These are phyloP conservation scores for Trametes punicea DNA, from an alignment of 768 basidiomycete genomes.

Conservation along the genomic window DNA sequence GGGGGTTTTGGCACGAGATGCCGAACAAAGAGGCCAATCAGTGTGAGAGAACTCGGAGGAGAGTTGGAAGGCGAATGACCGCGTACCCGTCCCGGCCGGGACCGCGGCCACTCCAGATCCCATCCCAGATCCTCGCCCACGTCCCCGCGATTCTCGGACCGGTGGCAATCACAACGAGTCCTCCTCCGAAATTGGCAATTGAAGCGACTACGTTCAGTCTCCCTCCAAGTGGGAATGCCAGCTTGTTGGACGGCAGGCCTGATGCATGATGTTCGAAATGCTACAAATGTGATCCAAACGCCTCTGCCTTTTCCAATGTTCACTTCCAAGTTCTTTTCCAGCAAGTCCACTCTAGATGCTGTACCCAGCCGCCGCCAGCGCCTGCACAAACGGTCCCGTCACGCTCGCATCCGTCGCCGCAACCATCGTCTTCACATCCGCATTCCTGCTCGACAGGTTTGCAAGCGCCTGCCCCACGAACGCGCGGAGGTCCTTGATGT, in stretches of 20 bases:
- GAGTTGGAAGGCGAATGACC: background rate
- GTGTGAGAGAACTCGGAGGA: background rate
- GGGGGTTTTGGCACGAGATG: no score
- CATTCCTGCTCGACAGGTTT: constrained; percentile 16
- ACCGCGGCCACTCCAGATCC: background rate
- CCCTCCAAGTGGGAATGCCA: no score
- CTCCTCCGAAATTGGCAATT: no score
- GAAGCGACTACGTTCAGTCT: no score
- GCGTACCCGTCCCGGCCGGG: background rate
- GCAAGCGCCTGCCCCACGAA: constrained; percentile 27
- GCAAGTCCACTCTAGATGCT: background rate
- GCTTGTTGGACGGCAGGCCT: no score
- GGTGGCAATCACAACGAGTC: no score
- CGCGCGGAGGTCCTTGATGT: constrained; percentile 28
- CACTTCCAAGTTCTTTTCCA: background rate
- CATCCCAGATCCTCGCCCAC: background rate
- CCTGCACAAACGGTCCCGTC: constrained; percentile 23
- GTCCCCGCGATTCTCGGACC: background rate
- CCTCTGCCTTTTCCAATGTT: background rate
- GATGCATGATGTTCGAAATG: constrained; percentile 5
- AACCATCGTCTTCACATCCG: constrained; percentile 17
- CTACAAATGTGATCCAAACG: constrained; percentile 14
- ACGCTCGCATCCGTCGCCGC: constrained; percentile 17
- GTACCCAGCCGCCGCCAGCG: constrained; percentile 17
- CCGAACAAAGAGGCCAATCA: no score